Base-by-base conservation (phyloP, 208 protist genomes). In the Leishmania gerbilli region DNA sequence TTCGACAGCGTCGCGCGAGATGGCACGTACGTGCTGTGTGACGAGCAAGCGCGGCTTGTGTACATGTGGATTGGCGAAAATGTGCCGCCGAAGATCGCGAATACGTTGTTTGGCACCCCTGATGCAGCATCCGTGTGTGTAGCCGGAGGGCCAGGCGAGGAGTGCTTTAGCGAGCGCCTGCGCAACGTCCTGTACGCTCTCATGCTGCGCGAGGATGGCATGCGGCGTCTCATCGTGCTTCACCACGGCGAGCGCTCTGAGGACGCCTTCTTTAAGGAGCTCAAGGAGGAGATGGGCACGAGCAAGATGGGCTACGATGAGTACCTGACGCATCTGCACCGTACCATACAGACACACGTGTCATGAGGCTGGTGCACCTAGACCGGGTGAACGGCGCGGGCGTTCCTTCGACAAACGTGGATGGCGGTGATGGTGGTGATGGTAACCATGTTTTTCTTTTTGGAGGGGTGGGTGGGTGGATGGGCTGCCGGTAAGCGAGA, bases 21-120 rank as follows among this genome's bases (percentile, higher is more conserved):
- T 71, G 95, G 95, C 42, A 92, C 95, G 34, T 97, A 98, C 85
- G 83, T 91, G 72, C 84, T 98, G 53, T 95, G 94, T 79, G 95
- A 98, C 82, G 90, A 95, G 84, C 89, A 93, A 86, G 87, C 90
- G 42, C 84, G 87, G 49, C 56, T 93, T 40, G 92, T 98, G 49
- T 98, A 97, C 78, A 49, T 98, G 83, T 98, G 94, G 92, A 92
- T 98, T 58, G 95, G 95, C 49, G 86, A 84, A 15, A 19, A 67
- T 27, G 94, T 97, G 11, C 45, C 74, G 7, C 85, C 88, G 42
- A 83, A 89, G 56, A 80, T 95, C 2, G 84, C 91, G 47, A 64
- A 84, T 82, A 74, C 83, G 40, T 84, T 98, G 47, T 98, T 97
- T 56, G 83, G 75, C 64, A 83, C 65, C n/a, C 65, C 82, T 34